phyloP scores from a whole-genome alignment of 495 filamentous ascomycete species.

The Xylaria sp. region DNA sequence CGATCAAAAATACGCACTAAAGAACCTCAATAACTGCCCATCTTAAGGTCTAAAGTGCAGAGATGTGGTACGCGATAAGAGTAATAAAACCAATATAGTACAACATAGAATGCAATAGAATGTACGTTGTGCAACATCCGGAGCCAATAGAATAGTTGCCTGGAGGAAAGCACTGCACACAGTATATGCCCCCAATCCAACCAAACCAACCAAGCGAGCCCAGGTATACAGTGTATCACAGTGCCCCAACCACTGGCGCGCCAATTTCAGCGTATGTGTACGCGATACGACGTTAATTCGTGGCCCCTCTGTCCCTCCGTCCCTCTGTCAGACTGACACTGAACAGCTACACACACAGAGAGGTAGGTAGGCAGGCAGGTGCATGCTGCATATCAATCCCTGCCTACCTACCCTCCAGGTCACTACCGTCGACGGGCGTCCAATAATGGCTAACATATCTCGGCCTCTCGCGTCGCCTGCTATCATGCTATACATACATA shows the following conservation, averaged over 20 bases:
- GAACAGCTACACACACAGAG: too few species aligned
- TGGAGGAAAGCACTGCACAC: background rate
- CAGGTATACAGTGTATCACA: background rate
- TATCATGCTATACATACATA: slow-evolving; percentile 2
- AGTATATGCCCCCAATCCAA: background rate
- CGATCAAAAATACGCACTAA: too few species aligned
- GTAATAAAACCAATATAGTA: background rate
- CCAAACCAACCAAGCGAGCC: too few species aligned
- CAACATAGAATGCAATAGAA: background rate
- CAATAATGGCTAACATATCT: background rate
- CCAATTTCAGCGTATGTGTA: too few species aligned
- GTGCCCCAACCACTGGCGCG: too few species aligned
- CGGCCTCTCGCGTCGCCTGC: background rate
- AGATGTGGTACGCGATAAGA: background rate
- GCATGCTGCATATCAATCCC: background rate
- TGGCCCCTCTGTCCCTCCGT: too few species aligned
- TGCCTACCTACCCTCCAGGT: too few species aligned
- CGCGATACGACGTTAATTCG: too few species aligned
- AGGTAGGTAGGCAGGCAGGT: background rate
- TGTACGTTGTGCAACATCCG: background rate
- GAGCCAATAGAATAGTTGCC: background rate
- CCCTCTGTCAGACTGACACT: too few species aligned
- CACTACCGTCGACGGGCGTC: background rate
- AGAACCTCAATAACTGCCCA: too few species aligned
- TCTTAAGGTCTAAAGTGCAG: too few species aligned